phyloP scores from a whole-genome alignment of 2,329 filamentous ascomycete genomes.

The Neofusicoccum kwambonambiense region DNA sequence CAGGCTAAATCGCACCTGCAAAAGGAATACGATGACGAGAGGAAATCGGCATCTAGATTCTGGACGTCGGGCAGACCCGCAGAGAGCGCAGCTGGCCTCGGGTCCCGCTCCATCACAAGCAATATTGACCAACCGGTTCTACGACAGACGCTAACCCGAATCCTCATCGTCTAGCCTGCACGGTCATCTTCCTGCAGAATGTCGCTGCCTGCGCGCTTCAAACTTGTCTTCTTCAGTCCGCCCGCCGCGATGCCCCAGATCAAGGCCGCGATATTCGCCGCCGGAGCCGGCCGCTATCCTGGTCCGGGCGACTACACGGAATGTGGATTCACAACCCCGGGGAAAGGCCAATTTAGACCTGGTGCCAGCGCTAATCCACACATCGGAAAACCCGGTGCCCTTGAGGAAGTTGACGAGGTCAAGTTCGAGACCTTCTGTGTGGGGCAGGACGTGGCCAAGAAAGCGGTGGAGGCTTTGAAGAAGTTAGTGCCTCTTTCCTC shows the following conservation, averaged over 20 bases:
- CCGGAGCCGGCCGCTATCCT: slow-evolving; percentile 45
- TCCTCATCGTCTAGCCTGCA: neutral
- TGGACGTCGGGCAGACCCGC: slow-evolving; percentile 5
- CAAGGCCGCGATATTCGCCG: slow-evolving; percentile 47
- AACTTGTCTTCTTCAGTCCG: slow-evolving; percentile 48
- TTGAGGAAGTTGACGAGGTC: slow-evolving; percentile 62
- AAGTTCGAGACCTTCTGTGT: slow-evolving; percentile 63
- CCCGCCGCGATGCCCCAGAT: slow-evolving; percentile 35
- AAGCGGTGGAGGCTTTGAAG: slow-evolving; percentile 64
- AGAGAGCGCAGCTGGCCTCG: neutral
- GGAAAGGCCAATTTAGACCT: slow-evolving; percentile 66
- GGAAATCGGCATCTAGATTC: slow-evolving; percentile 2
- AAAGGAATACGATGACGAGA: neutral
- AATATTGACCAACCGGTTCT: neutral
- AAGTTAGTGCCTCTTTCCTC: slow-evolving; percentile 46
- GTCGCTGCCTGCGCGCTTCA: slow-evolving; percentile 32
- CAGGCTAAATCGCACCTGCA: neutral
- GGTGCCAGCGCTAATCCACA: slow-evolving; percentile 61
- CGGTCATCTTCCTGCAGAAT: slow-evolving; percentile 1
- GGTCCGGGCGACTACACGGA: slow-evolving; percentile 45
- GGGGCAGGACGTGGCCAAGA: slow-evolving; percentile 56
- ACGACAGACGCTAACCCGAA: neutral
- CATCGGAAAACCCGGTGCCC: slow-evolving; percentile 57
- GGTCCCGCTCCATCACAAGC: neutral
- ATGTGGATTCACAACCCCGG: slow-evolving; percentile 45